Evolutionary conservation across 2,329 filamentous ascomycete genomes (phyloP).

Genomic region (Clonostachys chloroleuca): DNA sequence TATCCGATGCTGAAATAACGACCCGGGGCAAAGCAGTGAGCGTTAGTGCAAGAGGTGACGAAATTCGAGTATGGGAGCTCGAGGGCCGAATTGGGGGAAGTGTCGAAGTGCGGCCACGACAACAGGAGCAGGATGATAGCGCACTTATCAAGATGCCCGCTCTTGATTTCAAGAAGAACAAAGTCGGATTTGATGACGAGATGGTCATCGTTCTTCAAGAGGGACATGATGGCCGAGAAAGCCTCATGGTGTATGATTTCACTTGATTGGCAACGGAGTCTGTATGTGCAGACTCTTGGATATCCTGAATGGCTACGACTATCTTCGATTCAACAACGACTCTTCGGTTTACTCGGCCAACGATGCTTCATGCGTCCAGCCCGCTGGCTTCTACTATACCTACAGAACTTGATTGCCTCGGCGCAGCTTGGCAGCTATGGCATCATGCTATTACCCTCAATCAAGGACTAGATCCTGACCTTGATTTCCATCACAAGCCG

Average conservation of each 20-base stretch:
- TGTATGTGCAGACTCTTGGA: too few relatives aligned
- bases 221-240: conserved; percentile 61
- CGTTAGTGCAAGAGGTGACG: conserved; percentile 75
- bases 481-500: too few relatives aligned
- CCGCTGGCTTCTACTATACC: too few relatives aligned
- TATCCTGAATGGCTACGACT: too few relatives aligned
- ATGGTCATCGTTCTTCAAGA: conserved; percentile 85
- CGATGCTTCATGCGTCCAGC: too few relatives aligned
- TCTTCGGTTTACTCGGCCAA: too few relatives aligned
- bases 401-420: too few relatives aligned
- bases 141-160: not conserved
- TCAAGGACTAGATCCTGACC: too few relatives aligned
- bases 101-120: conserved; percentile 43
- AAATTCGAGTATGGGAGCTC: conserved; percentile 84
- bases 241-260: conserved; percentile 84
- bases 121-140: not conserved
- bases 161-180: conserved; percentile 42
- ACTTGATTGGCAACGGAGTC: conserved; percentile 32
- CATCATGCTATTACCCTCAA: too few relatives aligned
- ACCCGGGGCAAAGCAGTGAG: conserved; percentile 84
- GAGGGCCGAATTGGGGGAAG: conserved; percentile 62
- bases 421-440: too few relatives aligned
- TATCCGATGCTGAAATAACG: conserved; percentile 81
- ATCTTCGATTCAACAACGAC: too few relatives aligned
- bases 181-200: conserved; percentile 87